Base-by-base conservation (phyloP, 768 basidiomycete species). In the Macrocybe gigantea region DNA sequence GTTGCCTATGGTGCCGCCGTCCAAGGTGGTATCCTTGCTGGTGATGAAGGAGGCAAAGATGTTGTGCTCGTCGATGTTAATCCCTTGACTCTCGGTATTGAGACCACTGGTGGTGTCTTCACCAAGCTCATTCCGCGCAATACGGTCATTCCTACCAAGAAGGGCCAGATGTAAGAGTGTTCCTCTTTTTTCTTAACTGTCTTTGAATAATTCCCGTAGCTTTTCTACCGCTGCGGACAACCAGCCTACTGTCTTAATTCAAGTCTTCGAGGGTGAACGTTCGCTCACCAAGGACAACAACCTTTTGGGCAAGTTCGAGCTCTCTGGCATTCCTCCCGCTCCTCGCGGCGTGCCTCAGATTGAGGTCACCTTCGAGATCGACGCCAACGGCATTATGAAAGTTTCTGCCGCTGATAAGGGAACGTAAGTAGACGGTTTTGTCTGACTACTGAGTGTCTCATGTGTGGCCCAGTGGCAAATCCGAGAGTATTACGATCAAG, bases 1-100 rank as follows among this genome's bases (percentile, higher is more conserved):
- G 95, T 99, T 56, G 93, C 95, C 40, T 97, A 96, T 60, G 95
- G 95, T 78, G 95, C 95, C 54, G 95, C 95, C 47, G 92, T 98
- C 56, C 95, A 99, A 71, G 95, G 91, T 69, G 95, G 92, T 73
- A 95, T 99, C 60, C 88, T 99, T 55, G 88, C 93, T 41, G 95
- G 95, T 53, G 93, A 92, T 60, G 86, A 90, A 64, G 88, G 86
- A 53, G 90, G 89, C 48, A 82, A 80, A 52, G 94, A 93, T 56
- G 78, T 97, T 53, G 86, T 97, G 52, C 86, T 99, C 48, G 90
- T 99, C 60, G 95, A 99, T 67, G 92, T 98, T 64, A 88, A 85
- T 73, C 93, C 95, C 29, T 80, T 98, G 36, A 95, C 95, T 31
- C 91, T 97, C 64, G 94, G 95, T 80, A 99, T 98, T 58, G 95